Conservation (phyloP, 192 early-diverging fungal genomes). For the Coemansia sp. region DNA sequence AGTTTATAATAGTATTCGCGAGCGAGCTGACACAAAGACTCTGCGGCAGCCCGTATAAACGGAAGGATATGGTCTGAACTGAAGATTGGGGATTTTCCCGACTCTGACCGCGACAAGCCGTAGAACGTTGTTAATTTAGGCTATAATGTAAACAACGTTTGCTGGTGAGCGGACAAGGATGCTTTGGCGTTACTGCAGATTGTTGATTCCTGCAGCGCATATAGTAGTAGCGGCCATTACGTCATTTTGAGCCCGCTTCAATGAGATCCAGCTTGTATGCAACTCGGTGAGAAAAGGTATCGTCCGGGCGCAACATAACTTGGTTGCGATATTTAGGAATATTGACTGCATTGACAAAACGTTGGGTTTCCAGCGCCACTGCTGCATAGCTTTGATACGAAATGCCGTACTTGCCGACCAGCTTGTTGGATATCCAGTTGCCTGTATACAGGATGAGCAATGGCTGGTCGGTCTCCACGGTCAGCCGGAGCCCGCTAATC, state of each 20-base stretch:
- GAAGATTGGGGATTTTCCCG: no score
- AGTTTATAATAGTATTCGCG: background rate
- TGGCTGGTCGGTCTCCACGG: constrained; percentile 63
- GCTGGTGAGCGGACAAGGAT: no score
- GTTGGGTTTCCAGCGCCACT: constrained; percentile 65
- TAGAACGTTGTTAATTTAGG: background rate
- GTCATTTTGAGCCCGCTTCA: background rate
- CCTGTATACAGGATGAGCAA: constrained; percentile 84
- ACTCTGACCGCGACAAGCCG: no score
- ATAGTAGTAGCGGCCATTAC: background rate
- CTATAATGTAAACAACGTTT: no score
- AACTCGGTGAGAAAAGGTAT: constrained; percentile 49
- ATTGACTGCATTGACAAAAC: constrained; percentile 61
- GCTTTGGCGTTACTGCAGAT: background rate
- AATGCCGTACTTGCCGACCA: constrained; percentile 47
- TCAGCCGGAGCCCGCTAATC: constrained; percentile 59
- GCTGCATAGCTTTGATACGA: constrained; percentile 56
- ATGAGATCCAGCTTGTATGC: constrained; percentile 48
- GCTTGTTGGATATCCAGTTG: constrained; percentile 58
- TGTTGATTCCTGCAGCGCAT: background rate
- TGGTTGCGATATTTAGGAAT: constrained; percentile 54
- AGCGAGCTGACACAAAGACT: background rate
- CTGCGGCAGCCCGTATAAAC: no score
- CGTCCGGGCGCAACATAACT: constrained; percentile 53
- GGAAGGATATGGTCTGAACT: no score